Percentiles rank a stretch among this genome's conserved stretches.
These are phyloP conservation scores for Trichoderma afroharzianum DNA, from an alignment of 2,329 filamentous ascomycete species.

Conservation along the genomic window DNA sequence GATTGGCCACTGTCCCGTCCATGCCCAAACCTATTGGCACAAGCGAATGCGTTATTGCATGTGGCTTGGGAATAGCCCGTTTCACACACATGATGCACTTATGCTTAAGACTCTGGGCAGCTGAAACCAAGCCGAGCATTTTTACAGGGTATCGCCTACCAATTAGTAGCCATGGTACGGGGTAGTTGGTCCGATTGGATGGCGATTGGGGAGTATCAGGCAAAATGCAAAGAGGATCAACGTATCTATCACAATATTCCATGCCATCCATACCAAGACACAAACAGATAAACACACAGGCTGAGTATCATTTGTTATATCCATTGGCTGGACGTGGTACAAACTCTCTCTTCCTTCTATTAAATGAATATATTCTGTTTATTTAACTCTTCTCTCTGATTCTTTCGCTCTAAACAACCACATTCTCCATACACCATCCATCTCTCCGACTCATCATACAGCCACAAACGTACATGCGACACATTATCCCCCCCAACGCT, in stretches of 20 bases:
- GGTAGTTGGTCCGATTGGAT: neutral
- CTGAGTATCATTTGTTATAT: neutral
- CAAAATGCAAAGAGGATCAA: neutral
- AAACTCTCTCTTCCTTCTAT: neutral
- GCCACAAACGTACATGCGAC: neutral
- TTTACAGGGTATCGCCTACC: neutral
- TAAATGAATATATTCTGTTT: neutral
- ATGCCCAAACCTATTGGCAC: neutral
- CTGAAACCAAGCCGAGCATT: neutral
- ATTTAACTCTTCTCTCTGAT: neutral
- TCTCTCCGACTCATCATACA: neutral
- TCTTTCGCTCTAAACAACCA: neutral
- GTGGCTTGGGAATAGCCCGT: conserved; percentile 5
- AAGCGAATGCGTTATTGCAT: neutral
- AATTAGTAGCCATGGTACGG: neutral
- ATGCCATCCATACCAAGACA: neutral
- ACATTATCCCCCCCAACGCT: neutral
- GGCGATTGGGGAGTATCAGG: neutral
- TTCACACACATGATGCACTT: neutral
- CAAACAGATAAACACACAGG: neutral
- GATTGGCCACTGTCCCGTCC: neutral
- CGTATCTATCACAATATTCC: neutral
- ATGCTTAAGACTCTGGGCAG: too few relatives aligned
- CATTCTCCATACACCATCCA: neutral
- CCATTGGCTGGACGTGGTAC: neutral